A percentile compares a stretch with the other conserved stretches of the same genome.
Conservation (phyloP, 495 filamentous ascomycete genomes). For the Aspergillus indologenus region DNA sequence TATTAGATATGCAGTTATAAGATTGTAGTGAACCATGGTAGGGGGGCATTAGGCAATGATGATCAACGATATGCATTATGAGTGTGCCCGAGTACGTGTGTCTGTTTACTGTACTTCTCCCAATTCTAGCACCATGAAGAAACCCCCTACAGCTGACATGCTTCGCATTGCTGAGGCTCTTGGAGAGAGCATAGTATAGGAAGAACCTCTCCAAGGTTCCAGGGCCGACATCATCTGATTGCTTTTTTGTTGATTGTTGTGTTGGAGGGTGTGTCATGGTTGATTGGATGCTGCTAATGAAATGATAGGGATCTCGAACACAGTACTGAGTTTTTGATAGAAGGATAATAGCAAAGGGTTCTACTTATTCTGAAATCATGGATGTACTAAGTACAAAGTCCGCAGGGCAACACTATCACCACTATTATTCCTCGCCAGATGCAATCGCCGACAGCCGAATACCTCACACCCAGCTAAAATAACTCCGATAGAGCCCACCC, state of each 20-base stretch:
- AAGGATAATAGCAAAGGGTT: no score
- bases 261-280: not conserved
- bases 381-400: no score
- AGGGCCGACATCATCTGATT: slow-evolving; percentile 22
- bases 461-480: not conserved
- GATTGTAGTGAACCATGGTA: slow-evolving; percentile 6
- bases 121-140: slow-evolving; percentile 13
- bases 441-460: no score
- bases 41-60: no score
- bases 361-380: no score
- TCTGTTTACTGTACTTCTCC: not conserved
- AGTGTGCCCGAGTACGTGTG: not conserved
- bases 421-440: no score
- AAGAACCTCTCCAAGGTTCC: slow-evolving; percentile 17
- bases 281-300: not conserved
- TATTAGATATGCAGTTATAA: slow-evolving; percentile 7
- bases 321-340: no score
- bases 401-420: no score
- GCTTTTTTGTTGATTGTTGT: not conserved
- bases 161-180: slow-evolving; percentile 19
- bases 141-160: slow-evolving; percentile 16
- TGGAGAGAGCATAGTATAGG: slow-evolving; percentile 15
- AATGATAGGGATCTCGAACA: not conserved
- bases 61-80: no score
- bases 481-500: not conserved